Base-by-base conservation (phyloP, 176 grass and related monocot species). In the Carex myosuroides region DNA sequence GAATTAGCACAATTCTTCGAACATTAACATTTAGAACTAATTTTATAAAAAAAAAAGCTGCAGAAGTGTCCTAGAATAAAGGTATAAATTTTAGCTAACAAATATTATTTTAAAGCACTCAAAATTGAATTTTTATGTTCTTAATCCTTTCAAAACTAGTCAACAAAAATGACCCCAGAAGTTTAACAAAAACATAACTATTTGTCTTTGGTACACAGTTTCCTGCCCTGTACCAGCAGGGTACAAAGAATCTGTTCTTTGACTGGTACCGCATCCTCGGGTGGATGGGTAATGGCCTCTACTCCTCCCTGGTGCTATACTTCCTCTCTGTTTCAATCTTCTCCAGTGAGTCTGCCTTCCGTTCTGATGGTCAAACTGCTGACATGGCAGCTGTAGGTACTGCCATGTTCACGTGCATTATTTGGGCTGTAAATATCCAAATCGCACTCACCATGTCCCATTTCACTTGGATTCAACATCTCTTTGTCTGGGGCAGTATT, bases 401-500 rank as follows among this genome's bases (percentile, higher is more conserved):
- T 55, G 87, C 91, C 80, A 99, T 99, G 93, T 99, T 99, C 64
- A 95, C 96, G 53, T 99, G 93, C 83, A 99, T 95, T 86, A 94
- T 99, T 81, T 99, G 96, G 91, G 91, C 93, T 52, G 93, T 99
- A 32, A 99, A 99, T 89, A 85, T 99, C 60, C 96, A 99, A 83
- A 99, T 99, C 59, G 91, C 93, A 30, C 86, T 95, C 56, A 99
- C 89, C 85, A 99, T 99, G 96, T 93, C 91, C 85, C 93, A 99
- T 93, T 99, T 99, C 90, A 99, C 96, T 50, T 99, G 96, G 96
- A 99, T 99, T 79, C 96, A 95, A 55, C 91, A 95, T 85, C 13
- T 99, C 53, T 93, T 95, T 81, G 96, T 99, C 5, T 99, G 93
- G 89, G 96, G 96, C 63, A 99, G 96, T 86, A 89, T 99, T 80